Evolutionary conservation across 2,329 filamentous ascomycete species (phyloP), one percentile per base, ranked within the genome.

Genomic region (Graphilbum ipis-grandicollis): DNA sequence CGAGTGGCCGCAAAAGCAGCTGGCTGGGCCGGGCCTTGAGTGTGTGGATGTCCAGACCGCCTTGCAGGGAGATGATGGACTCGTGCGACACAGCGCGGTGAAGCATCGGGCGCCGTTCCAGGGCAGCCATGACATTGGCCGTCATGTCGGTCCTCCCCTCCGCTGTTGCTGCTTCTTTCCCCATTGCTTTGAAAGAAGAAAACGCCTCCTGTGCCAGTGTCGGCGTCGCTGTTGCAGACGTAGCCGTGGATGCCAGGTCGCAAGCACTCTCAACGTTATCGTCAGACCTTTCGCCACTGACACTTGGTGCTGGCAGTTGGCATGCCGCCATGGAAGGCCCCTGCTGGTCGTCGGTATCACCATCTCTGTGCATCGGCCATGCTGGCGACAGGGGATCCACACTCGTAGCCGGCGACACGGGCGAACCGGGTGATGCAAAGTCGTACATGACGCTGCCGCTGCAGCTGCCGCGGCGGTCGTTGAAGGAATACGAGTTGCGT

Each of bases 41-140:
- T 0, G 80, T 85, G 52, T 93, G 85, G 35, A 93, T 92, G 51
- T 94, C 88, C 53, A 93, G 77, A 2, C 85, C 85, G 4, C 84
- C 85, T 0, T 77, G 73, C 2, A 93, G 68, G 0, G 86, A 94
- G 46, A 94, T 70, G 42, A 94, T 76, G 15, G 83, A 93, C 52
- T 94, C 86, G 47, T 93, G 84, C 2, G 86, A 93, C 2, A 74
- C 52, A 3, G 74, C 66, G 23, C 79, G 75, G 30, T 72, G 79
- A 4, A 86, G 55, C 2, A 42, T 31, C 6, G 31, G 28, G 9
- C 17, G 19, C 4, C 12, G 26, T 8, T 3, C 29, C 17, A 30
- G 18, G 10, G 34, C 4, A 2, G 34, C 22, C 19, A 26, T 5
- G 2, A n/a, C n/a, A n/a, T n/a, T n/a, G n/a, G n/a, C n/a, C n/a